Base-by-base conservation (phyloP, 2,329 filamentous ascomycete genomes). In the Hypoxylon sp. region DNA sequence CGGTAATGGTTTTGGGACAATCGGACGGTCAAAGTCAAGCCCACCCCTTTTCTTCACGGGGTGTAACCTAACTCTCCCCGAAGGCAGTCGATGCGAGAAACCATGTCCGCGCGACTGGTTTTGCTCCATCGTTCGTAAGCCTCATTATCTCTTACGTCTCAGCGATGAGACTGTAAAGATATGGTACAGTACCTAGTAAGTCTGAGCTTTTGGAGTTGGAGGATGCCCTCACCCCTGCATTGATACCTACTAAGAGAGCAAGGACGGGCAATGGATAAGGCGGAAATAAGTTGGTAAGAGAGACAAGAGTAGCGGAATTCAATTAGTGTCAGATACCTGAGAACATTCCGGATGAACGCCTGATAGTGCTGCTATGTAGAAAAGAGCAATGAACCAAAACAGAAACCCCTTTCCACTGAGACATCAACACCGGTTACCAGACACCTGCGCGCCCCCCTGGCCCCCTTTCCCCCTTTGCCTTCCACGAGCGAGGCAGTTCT, bases 371-470 rank as follows among this genome's bases (percentile, higher is more conserved):
- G 53, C 53, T 63, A 59, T 67, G 59, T 55, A 55, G 36, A 60
- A 56, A 17, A 52, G 34, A 48, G 43, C 30, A 61, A 65, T 52
- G 56, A 63, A 38, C 51, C 51, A 21, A 53, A 45, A 62, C 48
- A 60, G 36, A 43, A 61, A 55, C 63, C 62, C 58, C 58, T 59
- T 66, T 63, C 50, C 66, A 45, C 50, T 53, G 36, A 55, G 52
- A 68, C 34, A 62, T 52, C 21, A 56, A 68, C 61, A 65, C 66
- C 57, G 48, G 51, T 64, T 60, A 61, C 67, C 67, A 56, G 61
- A 69, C 67, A 69, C 67, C 67, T 60, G 63, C 57, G 50, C 63
- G 63, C 66, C 63, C 34, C 63, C 34, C 28, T n/a, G 28, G 46
- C 56, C 60, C 34, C 43, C 28, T 19, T 45, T 36, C 21, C 17